Conservation (phyloP, 2,329 filamentous ascomycete genomes). For the Aspergillus sp. region DNA sequence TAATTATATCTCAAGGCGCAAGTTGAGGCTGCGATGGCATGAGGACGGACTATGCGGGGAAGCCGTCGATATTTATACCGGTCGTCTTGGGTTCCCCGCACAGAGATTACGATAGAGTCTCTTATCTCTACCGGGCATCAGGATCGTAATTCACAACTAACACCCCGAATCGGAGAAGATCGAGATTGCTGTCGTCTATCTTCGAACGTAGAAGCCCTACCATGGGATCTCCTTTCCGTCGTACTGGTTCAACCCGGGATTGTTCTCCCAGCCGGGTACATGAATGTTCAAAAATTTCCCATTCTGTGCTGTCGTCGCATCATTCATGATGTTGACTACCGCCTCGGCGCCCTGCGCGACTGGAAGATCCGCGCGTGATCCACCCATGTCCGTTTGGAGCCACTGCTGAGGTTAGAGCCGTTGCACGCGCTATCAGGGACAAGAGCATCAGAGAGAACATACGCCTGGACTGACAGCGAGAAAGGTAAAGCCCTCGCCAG, state of each 20-base stretch:
- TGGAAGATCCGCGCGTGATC: slow-evolving; percentile 40
- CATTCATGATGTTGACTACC: slow-evolving; percentile 45
- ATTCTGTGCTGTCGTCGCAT: slow-evolving; percentile 36
- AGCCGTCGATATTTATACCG: too few relatives aligned
- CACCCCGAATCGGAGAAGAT: too few relatives aligned
- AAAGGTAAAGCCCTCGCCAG: slow-evolving; percentile 41
- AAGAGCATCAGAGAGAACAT: slow-evolving; percentile 16
- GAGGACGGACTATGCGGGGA: too few relatives aligned
- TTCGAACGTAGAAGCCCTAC: slow-evolving; percentile 13
- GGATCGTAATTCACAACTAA: too few relatives aligned
- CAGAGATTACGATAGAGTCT: too few relatives aligned
- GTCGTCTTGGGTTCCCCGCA: too few relatives aligned
- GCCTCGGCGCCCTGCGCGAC: slow-evolving; percentile 39
- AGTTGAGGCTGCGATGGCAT: background rate
- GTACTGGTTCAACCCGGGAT: slow-evolving; percentile 34
- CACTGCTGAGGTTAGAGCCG: slow-evolving; percentile 31
- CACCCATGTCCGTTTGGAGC: slow-evolving; percentile 46
- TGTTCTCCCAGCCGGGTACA: slow-evolving; percentile 38
- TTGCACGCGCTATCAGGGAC: background rate
- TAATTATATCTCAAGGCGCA: too few relatives aligned
- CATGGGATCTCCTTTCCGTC: slow-evolving; percentile 34
- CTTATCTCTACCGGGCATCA: too few relatives aligned
- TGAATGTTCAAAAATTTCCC: slow-evolving; percentile 50
- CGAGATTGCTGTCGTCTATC: background rate
- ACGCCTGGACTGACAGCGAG: slow-evolving; percentile 45